These are phyloP conservation scores for Skeletonema costatum DNA, from an alignment of 108 stramenopile genomes.

Conservation along the genomic window DNA sequence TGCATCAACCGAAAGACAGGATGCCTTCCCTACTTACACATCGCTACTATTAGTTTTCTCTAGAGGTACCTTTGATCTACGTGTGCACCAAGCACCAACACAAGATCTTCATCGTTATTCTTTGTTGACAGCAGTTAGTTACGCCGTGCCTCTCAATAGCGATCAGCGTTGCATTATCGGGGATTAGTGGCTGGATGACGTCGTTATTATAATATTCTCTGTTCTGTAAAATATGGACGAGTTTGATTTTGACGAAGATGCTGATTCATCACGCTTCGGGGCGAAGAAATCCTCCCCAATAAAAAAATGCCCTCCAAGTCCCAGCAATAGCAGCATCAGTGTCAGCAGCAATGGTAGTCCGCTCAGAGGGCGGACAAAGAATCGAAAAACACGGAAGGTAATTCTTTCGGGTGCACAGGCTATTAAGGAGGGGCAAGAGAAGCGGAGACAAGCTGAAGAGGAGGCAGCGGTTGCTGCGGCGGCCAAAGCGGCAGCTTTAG, in stretches of 20 bases:
- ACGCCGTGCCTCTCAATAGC: too few species aligned
- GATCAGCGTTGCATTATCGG: background rate
- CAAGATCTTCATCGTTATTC: too few species aligned
- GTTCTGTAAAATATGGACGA: background rate
- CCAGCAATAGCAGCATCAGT: background rate
- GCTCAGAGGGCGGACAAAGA: background rate
- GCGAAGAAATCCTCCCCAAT: background rate
- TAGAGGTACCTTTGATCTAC: too few species aligned
- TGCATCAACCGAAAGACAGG: background rate
- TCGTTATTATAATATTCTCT: background rate
- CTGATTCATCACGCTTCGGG: background rate
- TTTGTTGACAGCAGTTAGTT: too few species aligned
- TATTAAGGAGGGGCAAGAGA: background rate
- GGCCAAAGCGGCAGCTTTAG: background rate
- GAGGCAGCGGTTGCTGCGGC: background rate
- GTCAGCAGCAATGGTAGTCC: background rate
- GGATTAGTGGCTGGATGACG: background rate
- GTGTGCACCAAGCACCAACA: too few species aligned
- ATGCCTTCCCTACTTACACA: too few species aligned
- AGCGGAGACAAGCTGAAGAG: background rate
- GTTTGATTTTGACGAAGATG: constrained; percentile 1
- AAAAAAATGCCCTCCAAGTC: background rate
- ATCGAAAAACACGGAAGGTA: background rate
- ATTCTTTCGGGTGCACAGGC: background rate
- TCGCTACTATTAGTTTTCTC: too few species aligned